Base-by-base conservation (phyloP, 2,329 filamentous ascomycete genomes). In the Aureobasidium sp. region DNA sequence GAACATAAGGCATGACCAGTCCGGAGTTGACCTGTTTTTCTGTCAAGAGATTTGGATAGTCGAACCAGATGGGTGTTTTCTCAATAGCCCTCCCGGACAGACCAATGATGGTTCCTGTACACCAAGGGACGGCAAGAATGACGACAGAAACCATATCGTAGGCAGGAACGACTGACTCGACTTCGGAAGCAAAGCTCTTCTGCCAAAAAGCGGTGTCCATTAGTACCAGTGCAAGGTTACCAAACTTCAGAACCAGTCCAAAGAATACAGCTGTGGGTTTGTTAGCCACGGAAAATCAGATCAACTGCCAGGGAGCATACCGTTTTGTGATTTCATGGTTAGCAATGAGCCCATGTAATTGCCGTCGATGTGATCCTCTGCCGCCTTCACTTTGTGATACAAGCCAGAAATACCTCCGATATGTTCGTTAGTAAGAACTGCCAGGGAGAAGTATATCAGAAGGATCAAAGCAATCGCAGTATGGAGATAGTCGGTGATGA, bases 191-290 rank as follows among this genome's bases (percentile, higher is more conserved):
- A 63, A 81, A 81, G 0, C 75, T 77, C 68, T 82, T 81, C 61
- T 81, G 78, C 78, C 78, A 82, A 67, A 81, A 82, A 1, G 75
- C 79, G 3, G 78, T 81, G 64, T 81, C 77, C 77, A 81, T 81
- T 5, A 80, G 71, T 0, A 81, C 79, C 0, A 80, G 71, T 7
- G 76, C 78, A n/a, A 81, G 68, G 58, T 81, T 81, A 14, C 77
- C 79, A 49, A 81, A 77, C 59, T 79, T 79, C 11, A 79, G 69
- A 32, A 80, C 75, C 5, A 81, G 63, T 0, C 76, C 76, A 68
- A 76, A 81, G n/a, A 70, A 63, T 10, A 70, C 64, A 10, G 68
- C 66, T 66, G 30, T 21, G 16, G 10, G 21, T 50, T 14, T 13
- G 11, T 47, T 8, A 47, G 45, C 41, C 3, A 44, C 50, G 13